phyloP scores from a whole-genome alignment of 108 stramenopile species.

The Conticribra weissflogii region DNA sequence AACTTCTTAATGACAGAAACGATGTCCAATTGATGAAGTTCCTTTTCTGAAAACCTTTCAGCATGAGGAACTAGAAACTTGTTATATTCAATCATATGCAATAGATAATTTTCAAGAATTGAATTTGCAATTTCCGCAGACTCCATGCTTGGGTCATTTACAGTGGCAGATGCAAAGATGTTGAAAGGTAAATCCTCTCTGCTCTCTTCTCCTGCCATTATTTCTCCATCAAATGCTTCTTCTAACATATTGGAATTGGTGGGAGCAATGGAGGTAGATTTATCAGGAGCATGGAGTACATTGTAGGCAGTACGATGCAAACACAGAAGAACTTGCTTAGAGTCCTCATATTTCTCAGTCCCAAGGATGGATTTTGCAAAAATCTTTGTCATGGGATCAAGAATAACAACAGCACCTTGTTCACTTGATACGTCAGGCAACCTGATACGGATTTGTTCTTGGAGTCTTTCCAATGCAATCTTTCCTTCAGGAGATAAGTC shows the following conservation, averaged over 20 bases:
- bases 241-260: too few species aligned
- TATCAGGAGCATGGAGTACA: neutral
- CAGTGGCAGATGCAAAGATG: neutral
- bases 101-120: neutral
- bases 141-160: neutral
- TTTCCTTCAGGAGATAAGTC: neutral
- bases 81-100: neutral
- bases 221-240: too few species aligned
- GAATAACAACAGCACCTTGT: neutral
- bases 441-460: neutral
- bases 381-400: slow-evolving; percentile 4
- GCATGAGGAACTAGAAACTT: neutral
- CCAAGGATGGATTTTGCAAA: too few species aligned
- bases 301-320: neutral
- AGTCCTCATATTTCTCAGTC: too few species aligned
- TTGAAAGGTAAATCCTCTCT: neutral
- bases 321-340: too few species aligned
- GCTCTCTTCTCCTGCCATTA: neutral
- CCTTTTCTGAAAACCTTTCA: neutral
- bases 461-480: neutral
- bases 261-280: neutral
- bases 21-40: neutral
- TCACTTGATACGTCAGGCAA: neutral
- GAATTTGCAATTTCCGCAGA: neutral
- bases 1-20: neutral